These are phyloP conservation scores for Trichothecium roseum DNA, from an alignment of 2,329 filamentous ascomycete species.

Conservation along the genomic window DNA sequence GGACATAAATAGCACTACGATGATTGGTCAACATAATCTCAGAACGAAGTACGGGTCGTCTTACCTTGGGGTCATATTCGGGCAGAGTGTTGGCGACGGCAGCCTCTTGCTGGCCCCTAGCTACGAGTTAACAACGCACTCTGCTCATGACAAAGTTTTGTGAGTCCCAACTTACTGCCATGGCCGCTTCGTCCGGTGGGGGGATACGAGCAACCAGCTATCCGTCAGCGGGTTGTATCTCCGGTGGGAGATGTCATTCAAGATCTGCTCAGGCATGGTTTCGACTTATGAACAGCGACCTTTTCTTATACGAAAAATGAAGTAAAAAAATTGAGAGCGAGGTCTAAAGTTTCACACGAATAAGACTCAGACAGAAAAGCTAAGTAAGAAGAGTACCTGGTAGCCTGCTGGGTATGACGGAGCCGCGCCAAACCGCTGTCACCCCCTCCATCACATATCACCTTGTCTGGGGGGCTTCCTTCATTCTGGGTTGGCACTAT, in stretches of 20 bases:
- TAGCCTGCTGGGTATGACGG: too few relatives aligned
- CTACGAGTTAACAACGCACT: not conserved
- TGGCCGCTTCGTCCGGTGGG: constrained; percentile 90
- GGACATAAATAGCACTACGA: constrained; percentile 85
- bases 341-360: not conserved
- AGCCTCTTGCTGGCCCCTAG: constrained; percentile 67
- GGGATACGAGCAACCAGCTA: constrained; percentile 88
- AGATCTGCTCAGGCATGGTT: constrained; percentile 61
- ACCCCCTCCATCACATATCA: too few relatives aligned
- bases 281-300: constrained; percentile 1
- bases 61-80: constrained; percentile 65
- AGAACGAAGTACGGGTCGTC: constrained; percentile 7
- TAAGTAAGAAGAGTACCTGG: too few relatives aligned
- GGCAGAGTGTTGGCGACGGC: constrained; percentile 61
- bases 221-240: constrained; percentile 87
- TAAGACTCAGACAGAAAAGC: too few relatives aligned
- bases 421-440: too few relatives aligned
- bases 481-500: too few relatives aligned
- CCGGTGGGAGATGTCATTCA: constrained; percentile 94
- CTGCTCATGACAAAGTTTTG: not conserved
- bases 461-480: too few relatives aligned
- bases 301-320: not conserved
- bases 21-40: constrained; percentile 5
- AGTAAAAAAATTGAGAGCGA: not conserved
- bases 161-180: constrained; percentile 67